Base-by-base conservation (phyloP, 1,139 yeast genomes). In the Tardiomyces blankii region DNA sequence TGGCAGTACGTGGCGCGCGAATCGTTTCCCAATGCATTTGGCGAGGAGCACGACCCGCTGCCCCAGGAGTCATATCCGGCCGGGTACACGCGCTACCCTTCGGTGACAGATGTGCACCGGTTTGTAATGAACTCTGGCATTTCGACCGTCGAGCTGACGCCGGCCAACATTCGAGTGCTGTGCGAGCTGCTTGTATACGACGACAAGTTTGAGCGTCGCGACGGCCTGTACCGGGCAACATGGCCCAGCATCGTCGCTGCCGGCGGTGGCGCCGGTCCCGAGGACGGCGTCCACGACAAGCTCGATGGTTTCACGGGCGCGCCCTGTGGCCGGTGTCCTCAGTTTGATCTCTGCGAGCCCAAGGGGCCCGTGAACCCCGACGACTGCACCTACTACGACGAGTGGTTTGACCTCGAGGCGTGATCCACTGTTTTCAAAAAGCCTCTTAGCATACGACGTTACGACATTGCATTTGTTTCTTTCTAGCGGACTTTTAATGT, bases 161-260 rank as follows among this genome's bases (percentile, higher is more conserved):
- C 77, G 30, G 72, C 77, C 40, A 95, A 91, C 60, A 80, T 93
- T 47, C 72, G 89, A 47, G 72, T 93, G 0, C 69, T 91, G 23
- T 88, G 97, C 63, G 95, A 88, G 53, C 96, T 91, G 16, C 69
- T 91, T 42, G 80, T 84, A 1, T 87, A 73, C 63, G 98, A 91
- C 57, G 96, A 87, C 58, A 84, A 82, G 62, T 63, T 91, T 46
- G 97, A 88, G 59, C 68, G 75, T 5, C 69, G 68, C 46, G 68
- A 72, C 40, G 70, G 70, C 3, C 57, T 62, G 13, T 75, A 69
- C 56, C 65, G 65, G 47, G 78, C 78, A 2, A 71, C 78, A 3
- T 44, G 30, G 12, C 9, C 11, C 2, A 38, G 38, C 38, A 44
- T 23, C 14, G 38, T 16, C 19, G 18, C 18, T 13, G 18, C 39